Base-by-base conservation (phyloP, 2,329 filamentous ascomycete genomes). In the Nemania bipapillata region DNA sequence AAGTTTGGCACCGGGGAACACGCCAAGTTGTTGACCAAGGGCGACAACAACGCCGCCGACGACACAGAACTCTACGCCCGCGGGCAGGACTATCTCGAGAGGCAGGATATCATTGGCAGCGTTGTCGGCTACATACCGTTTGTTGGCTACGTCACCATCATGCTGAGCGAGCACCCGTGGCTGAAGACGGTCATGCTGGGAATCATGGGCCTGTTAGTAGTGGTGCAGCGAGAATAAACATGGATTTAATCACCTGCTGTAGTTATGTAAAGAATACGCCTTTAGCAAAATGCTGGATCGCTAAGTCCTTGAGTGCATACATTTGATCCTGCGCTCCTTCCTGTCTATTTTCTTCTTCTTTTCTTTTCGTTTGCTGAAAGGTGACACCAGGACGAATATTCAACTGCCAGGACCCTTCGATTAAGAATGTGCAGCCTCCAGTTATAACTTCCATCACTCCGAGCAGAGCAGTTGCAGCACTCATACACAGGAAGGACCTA, bases 141-240 rank as follows among this genome's bases (percentile, higher is more conserved):
- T 76, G 94, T 98, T 15, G 96, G 96, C 73, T 98, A 98, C 78
- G 94, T 98, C 53, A 99, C 96, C 1, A 99, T 99, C 75, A 85
- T 98, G 80, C 85, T 99, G 70, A 96, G 92, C 71, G 96, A 99
- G 80, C 91, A 99, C 79, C 96, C 96, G 5, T 98, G 95, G 95
- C 80, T 98, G 75, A 99, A 99, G 87, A 96, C 93, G 50, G 95
- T 90, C 28, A 92, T 98, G 90, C 81, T 99, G 77, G 95, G 93
- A 1, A 87, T 97, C 58, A 99, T 99, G 96, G 96, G 95, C 1
- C 80, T 97, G 75, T 89, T 97, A 83, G 96, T 97, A 28, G 91
- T 99, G 55, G 80, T 99, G 75, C 96, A 99, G 80, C 85, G 94
- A 77, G 96, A 99, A 84, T 97, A 70, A 59, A 70, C 4, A 52